Evolutionary conservation across 1,284 basidiomycete species (phyloP).

Genomic region (Irpex lacteus): DNA sequence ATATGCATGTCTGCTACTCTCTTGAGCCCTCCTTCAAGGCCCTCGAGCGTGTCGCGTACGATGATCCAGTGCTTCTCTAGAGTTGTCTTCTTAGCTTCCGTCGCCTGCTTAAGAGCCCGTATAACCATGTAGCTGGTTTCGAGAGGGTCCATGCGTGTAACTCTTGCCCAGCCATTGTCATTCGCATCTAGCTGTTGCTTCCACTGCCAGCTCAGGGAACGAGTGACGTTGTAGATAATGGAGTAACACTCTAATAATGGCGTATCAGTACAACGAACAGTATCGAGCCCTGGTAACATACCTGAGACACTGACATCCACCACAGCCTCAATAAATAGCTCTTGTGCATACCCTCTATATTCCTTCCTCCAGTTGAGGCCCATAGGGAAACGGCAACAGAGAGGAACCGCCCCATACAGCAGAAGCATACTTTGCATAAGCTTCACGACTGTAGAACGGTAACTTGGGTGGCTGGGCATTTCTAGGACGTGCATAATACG

Average conservation of each 20-base stretch:
- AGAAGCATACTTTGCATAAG: background rate
- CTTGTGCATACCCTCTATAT: background rate
- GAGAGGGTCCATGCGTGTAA: background rate
- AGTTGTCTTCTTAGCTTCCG: background rate
- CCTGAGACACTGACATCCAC: background rate
- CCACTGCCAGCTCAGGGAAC: background rate
- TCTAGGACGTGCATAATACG: background rate
- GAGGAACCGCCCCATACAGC: background rate
- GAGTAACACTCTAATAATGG: background rate
- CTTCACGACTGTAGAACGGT: background rate
- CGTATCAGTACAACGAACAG: background rate
- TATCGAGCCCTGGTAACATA: background rate
- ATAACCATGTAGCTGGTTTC: background rate
- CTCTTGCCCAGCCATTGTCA: background rate
- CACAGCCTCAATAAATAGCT: background rate
- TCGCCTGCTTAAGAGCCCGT: background rate
- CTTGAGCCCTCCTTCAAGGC: background rate
- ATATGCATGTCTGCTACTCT: background rate
- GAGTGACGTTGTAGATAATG: background rate
- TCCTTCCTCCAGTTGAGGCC: background rate
- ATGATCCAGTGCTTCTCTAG: background rate
- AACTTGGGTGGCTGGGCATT: background rate
- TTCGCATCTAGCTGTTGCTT: background rate
- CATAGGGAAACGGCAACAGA: background rate
- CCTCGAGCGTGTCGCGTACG: background rate